phyloP scores from a whole-genome alignment of 805 yeast species.

The Hanseniaspora hatyaiensis region DNA sequence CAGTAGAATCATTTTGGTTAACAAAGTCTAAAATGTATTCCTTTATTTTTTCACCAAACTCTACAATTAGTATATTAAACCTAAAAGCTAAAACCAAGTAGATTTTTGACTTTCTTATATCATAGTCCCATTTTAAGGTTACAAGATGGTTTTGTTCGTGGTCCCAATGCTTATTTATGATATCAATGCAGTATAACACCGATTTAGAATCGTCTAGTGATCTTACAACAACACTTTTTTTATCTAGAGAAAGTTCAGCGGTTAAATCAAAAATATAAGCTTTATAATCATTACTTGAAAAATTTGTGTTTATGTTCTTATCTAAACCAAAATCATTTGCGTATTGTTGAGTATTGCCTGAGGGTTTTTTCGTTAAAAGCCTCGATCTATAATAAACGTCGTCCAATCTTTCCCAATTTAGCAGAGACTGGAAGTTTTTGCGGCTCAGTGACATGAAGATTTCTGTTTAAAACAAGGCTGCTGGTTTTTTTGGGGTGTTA shows the following conservation, averaged over 20 bases:
- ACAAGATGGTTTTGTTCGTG: constrained; percentile 5
- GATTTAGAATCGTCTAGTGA: background rate
- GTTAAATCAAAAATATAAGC: constrained; percentile 4
- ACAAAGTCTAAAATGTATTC: constrained; percentile 7
- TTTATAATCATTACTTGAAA: background rate
- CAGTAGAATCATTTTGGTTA: constrained; percentile 11
- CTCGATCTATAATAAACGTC: constrained; percentile 56
- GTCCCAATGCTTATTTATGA: background rate
- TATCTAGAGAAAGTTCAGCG: background rate
- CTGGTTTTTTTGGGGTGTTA: background rate
- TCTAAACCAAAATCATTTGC: background rate
- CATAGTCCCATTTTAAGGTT: constrained; percentile 5
- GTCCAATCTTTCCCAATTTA: constrained; percentile 68
- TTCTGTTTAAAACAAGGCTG: background rate
- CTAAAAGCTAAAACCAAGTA: background rate
- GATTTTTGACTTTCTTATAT: background rate
- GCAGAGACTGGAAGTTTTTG: constrained; percentile 14
- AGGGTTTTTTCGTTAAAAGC: constrained; percentile 15
- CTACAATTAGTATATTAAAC: constrained; percentile 1
- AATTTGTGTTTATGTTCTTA: background rate
- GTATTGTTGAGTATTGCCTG: background rate
- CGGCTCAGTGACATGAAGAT: background rate
- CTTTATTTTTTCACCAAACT: background rate
- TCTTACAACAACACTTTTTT: background rate
- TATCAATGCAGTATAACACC: background rate